Base-by-base conservation (phyloP, 23 red algal species). In the Rhodosorus marinus region DNA sequence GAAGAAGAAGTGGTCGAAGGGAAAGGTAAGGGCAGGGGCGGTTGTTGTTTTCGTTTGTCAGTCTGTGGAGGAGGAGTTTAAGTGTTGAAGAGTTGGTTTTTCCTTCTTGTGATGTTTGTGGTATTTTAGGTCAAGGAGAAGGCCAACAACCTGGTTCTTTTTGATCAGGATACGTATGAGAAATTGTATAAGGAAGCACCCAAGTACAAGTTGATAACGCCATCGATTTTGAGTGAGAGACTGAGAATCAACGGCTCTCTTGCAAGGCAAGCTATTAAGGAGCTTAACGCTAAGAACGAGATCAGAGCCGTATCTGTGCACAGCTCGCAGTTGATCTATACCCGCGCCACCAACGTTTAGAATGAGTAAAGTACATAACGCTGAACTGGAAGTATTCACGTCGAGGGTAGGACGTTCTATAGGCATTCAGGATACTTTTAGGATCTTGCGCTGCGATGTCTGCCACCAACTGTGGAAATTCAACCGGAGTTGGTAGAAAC, bases 1-100 rank as follows among this genome's bases (percentile, higher is more conserved):
- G 59, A 84, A 84, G 59, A 84, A 84, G 66, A 98, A 98, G 90
- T 98, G 90, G 90, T 98, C 90, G 28, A 98, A 98, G 90, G 90
- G 90, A 67, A 98, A 98, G 72, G 83, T 86, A 60, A 62, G 76
- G 53, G 41, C 2, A 26, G 4, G 1, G 29, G 20, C 21, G 8
- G 40, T 23, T 8, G 15, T 34, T 54, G 8, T 54, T 54, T 34
- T 8, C 42, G 50, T 8, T 54, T 54, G 50, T 8, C 14, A 30
- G 2, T 47, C 45, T 14, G 1, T 2, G 1, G 41, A 5, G 29
- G 26, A 2, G 4, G 40, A 4, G 19, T 67, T 26, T 36, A 55
- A 19, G 11, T 51, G 19, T 20, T 6, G 28, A 0, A 9, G 26
- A 17, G 15, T 31, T 42, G 50, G 41, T 46, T 46, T 35, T 7